A percentile compares a stretch with the other conserved stretches of the same genome.
These are phyloP conservation scores for Papiliotrema laurentii DNA, from an alignment of 1,284 basidiomycete genomes.

Conservation along the genomic window DNA sequence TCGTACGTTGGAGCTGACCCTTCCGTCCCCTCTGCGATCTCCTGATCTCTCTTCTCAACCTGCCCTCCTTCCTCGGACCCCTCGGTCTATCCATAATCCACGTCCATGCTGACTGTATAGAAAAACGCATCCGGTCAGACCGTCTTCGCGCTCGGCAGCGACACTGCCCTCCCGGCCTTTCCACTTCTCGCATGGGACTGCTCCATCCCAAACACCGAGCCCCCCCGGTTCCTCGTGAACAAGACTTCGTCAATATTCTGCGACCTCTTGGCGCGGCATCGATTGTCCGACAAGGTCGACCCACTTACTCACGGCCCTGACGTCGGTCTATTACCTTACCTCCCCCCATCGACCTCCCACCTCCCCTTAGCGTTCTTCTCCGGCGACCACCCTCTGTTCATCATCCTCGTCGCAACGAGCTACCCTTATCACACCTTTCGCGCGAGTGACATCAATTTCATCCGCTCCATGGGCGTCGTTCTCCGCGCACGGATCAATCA, in stretches of 20 bases:
- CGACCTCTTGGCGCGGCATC: not conserved
- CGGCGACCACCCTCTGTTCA: constrained; percentile 18
- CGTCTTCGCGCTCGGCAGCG: not conserved
- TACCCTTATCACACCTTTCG: constrained; percentile 6
- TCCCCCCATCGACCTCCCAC: constrained; percentile 15
- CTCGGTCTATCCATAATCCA: not conserved
- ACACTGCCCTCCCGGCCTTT: not conserved
- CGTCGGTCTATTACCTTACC: constrained; percentile 17
- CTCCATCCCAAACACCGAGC: not conserved
- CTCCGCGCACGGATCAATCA: constrained; percentile 20
- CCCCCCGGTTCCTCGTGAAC: not conserved
- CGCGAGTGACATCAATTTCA: constrained; percentile 14
- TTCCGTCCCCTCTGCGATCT: too few species aligned
- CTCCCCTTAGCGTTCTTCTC: constrained; percentile 23
- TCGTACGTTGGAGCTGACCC: too few species aligned
- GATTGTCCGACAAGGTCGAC: not conserved
- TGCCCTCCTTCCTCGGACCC: too few species aligned
- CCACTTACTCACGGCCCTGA: not conserved
- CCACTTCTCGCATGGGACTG: not conserved
- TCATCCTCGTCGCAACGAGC: constrained; percentile 18
- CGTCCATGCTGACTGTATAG: not conserved
- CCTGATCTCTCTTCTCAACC: too few species aligned
- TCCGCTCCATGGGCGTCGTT: constrained; percentile 23
- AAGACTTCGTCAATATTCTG: not conserved
- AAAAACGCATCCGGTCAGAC: not conserved